These are phyloP conservation scores for Chrysoporthe puriensis DNA, from an alignment of 2,329 filamentous ascomycete species.

Conservation along the genomic window DNA sequence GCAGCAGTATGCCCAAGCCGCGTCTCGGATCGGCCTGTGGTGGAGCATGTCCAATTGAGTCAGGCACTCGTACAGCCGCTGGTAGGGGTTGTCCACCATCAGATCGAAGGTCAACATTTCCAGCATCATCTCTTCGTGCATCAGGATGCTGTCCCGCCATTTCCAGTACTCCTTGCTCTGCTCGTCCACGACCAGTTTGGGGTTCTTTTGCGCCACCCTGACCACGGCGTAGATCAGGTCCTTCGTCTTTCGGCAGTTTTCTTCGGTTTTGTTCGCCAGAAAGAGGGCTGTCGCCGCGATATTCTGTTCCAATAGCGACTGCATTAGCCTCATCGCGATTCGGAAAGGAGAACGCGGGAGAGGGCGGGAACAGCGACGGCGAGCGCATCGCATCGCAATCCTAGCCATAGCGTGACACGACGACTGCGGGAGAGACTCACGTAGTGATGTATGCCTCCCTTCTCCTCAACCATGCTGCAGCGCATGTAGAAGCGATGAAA, in stretches of 20 bases:
- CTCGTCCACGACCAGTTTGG: slow-evolving; percentile 88
- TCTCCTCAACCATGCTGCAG: slow-evolving; percentile 75
- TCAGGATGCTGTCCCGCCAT: slow-evolving; percentile 92
- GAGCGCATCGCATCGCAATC: not conserved
- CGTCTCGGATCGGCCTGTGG: slow-evolving; percentile 81
- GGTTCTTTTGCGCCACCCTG: slow-evolving; percentile 92
- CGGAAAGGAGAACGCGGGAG: not conserved
- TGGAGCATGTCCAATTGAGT: slow-evolving; percentile 73
- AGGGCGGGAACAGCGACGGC: not conserved
- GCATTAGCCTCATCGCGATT: slow-evolving; percentile 3
- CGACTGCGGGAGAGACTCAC: slow-evolving; percentile 53
- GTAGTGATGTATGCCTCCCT: slow-evolving; percentile 84
- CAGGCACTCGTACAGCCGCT: slow-evolving; percentile 80
- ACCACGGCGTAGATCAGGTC: slow-evolving; percentile 93
- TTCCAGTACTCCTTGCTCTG: slow-evolving; percentile 98
- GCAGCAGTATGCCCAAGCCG: slow-evolving; percentile 92
- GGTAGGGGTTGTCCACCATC: slow-evolving; percentile 86
- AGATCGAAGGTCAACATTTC: slow-evolving; percentile 94
- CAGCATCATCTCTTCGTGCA: slow-evolving; percentile 89
- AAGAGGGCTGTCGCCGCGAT: slow-evolving; percentile 92
- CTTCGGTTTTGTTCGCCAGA: slow-evolving; percentile 94
- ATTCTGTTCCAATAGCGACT: slow-evolving; percentile 50
- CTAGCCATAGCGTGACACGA: not conserved
- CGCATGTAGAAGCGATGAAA: slow-evolving; percentile 97
- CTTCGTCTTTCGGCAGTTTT: slow-evolving; percentile 94